Evolutionary conservation across 2,329 filamentous ascomycete genomes (phyloP), one percentile per base, ranked within the genome.

Genomic region (Pestalotiopsis sp.): DNA sequence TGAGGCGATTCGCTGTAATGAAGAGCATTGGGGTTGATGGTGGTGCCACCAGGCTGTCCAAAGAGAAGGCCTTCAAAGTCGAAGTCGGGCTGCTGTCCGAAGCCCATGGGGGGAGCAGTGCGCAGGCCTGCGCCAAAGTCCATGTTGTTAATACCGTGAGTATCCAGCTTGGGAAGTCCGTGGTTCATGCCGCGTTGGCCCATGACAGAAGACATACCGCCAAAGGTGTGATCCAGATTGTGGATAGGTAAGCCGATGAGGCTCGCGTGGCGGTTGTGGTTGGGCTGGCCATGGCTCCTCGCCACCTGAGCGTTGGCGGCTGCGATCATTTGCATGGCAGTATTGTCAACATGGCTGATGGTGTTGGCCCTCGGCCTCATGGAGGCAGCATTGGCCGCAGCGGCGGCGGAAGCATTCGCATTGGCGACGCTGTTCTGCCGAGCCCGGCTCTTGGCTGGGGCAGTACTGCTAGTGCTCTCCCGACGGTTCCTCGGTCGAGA

Each of bases 301-400:
- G 81, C 85, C 73, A 82, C 86, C 57, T 85, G 83, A 59, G 85
- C 82, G 75, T 88, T 90, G 64, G 87, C 86, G 13, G 87, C 83
- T 64, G 88, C 88, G 71, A 93, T 86, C 81, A 96, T 88, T 74
- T 91, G 93, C 79, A 97, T 88, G 56, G 91, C 89, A 66, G 87
- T 86, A 68, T 89, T 88, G 78, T 98, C 96, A 68, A 98, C 90
- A 79, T 98, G 95, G 77, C 95, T 96, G 77, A 99, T 97, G 49
- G 96, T 99, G 78, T 98, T 98, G 67, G 96, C 95, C 75, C 96
- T 87, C 25, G 95, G 96, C 72, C 96, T 88, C 89, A 95, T 85
- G 62, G 83, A 80, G 67, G 82, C 84, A 65, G 82, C 85, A 73
- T 81, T 82, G 59, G 59, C 59, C 61, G 83, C 80, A 67, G 82